Base-by-base conservation (phyloP, 768 basidiomycete genomes). In the Boletus barrowsii region DNA sequence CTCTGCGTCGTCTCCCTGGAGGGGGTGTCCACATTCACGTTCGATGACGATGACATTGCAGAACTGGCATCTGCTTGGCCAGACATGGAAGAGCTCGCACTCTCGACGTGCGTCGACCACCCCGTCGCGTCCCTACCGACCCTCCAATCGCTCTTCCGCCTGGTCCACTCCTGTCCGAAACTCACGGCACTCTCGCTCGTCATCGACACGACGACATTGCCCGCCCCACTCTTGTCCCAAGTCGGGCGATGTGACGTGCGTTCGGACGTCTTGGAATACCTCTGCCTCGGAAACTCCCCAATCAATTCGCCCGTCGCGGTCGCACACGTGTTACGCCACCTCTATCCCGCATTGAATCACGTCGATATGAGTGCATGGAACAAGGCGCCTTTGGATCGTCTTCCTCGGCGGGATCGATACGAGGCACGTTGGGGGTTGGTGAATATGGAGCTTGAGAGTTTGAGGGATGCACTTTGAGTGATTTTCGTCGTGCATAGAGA, bases 221-320 rank as follows among this genome's bases (percentile, higher is more conserved):
- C 10, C 29, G 17, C 22, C 29, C 29, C 29, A 9, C 29, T 29
- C 29, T 29, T 8, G 29, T 29, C 8, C 29, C 29, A 9, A 29
- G 15, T 37, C 14, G 36, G 4, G 20, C 8, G 4, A n/a, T 5
- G 22, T 0, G 43, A 53, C 30, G 26, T 41, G 6, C 49, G 42
- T 26, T 57, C 61, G 0, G 42, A 35, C 13, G 14, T 42, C 2
- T 51, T 67, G 2, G 22, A 40, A 0, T 42, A 48, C 0, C 68
- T 67, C 4, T 53, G 55, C 17, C 53, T 67, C 2, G 66, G 62
- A 11, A 69, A 67, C 13, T 62, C 68, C 2, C 57, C 54, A 0
- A 49, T 67, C 22, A n/a, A 10, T 10, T 46, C 52, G 0, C 65
- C 62, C 5, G 3, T 20, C 10, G 11, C 39, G 2, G 54, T 68